Evolutionary conservation across 2,329 filamentous ascomycete species (phyloP).

Genomic region (Amesomyces nigricolor): DNA sequence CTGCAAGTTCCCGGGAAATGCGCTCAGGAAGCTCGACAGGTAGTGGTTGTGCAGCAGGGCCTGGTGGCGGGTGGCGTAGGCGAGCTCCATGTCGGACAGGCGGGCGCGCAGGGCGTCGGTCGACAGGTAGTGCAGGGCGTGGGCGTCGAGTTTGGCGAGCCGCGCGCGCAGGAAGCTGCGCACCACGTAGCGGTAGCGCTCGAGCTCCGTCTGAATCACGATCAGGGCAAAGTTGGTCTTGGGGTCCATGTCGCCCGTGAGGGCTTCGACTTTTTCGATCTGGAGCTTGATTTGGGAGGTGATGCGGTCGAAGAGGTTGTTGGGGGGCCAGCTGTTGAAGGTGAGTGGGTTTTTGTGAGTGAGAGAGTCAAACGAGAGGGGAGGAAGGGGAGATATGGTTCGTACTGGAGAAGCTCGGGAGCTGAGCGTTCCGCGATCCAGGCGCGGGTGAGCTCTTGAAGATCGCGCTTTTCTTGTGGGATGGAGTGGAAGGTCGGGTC

Average conservation of each 20-base stretch:
- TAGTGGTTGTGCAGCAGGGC: slow-evolving; percentile 81
- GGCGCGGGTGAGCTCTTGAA: slow-evolving; percentile 82
- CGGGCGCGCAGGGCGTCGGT: slow-evolving; percentile 48
- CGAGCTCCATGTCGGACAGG: slow-evolving; percentile 71
- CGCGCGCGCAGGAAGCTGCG: slow-evolving; percentile 75
- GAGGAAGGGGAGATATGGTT: slow-evolving; percentile 3
- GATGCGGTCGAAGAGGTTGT: slow-evolving; percentile 73
- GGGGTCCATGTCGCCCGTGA: slow-evolving; percentile 81
- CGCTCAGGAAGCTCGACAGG: slow-evolving; percentile 72
- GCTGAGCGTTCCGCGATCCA: slow-evolving; percentile 91
- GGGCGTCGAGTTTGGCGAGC: slow-evolving; percentile 83
- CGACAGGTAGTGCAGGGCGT: slow-evolving; percentile 68
- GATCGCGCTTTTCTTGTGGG: slow-evolving; percentile 61
- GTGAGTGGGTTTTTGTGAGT: neutral
- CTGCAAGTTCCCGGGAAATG: slow-evolving; percentile 74
- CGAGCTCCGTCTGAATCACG: slow-evolving; percentile 92
- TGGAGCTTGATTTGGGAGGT: slow-evolving; percentile 52
- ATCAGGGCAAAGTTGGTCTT: slow-evolving; percentile 91
- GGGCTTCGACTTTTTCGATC: slow-evolving; percentile 39
- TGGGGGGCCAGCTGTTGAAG: slow-evolving; percentile 55
- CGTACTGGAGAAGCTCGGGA: slow-evolving; percentile 79
- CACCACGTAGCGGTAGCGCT: slow-evolving; percentile 87
- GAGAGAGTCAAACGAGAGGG: no score
- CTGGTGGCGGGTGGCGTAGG: slow-evolving; percentile 81
- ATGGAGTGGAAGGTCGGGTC: slow-evolving; percentile 53